Base-by-base conservation (phyloP, 371 early-diverging fungal genomes). In the Mucor racemosus region DNA sequence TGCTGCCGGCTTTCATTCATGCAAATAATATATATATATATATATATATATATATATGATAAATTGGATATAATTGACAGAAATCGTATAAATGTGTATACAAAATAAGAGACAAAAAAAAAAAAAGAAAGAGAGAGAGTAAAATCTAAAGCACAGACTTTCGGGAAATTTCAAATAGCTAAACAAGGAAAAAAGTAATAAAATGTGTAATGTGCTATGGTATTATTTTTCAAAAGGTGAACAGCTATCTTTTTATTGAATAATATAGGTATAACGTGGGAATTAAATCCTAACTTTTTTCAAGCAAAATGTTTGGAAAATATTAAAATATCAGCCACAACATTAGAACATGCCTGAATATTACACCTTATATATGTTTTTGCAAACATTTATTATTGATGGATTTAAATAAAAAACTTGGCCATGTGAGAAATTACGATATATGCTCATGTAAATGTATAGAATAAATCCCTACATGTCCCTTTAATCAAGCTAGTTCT, bases 181-280 rank as follows among this genome's bases (percentile, higher is more conserved):
- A 26, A 31, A 53, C 53, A 53, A 11, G 53, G 53, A 31, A 53
- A 53, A 53, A 53, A 31, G 53, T 53, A 53, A 53, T 46, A 53
- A 53, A 53, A 21, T 53, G 53, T 53, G 53, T 13, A 53, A 53
- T 53, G 53, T 53, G 53, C 31, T 53, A 53, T 31, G 53, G 53
- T 53, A 53, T 53, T 53, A 53, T 53, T 53, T 53, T 53, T 31
- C 31, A 3, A 53, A 53, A 53, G 53, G 31, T 53, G 53, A 53
- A 53, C 53, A 53, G 53, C 53, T 53, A 53, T 53, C 26, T 38
- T 38, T 38, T 38, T 38, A 38, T 38, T 38, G 7, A 53, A 53
- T 53, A 53, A 14, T 21, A 31, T 53, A 21, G 31, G 53, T 31
- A 53, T 31, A 53, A 53, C 53, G 53, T 53, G 53, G 53, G 53